A percentile compares a stretch with the other conserved stretches of the same genome.
phyloP scores from a whole-genome alignment of 495 filamentous ascomycete species.

The Entonaema liquescens region DNA sequence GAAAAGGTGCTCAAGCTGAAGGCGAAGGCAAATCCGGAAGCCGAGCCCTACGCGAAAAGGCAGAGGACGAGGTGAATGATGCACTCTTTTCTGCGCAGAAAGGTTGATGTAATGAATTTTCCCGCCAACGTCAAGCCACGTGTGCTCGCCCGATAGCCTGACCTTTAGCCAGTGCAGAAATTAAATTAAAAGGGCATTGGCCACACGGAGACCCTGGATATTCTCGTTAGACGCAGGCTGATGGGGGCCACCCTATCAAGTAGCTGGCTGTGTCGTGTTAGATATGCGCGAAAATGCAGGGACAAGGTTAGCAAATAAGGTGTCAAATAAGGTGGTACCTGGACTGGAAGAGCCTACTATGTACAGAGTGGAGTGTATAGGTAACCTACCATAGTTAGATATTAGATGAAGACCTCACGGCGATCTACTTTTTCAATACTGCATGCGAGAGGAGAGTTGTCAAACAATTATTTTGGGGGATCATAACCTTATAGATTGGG shows the following conservation, averaged over 20 bases:
- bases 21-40: constrained; percentile 45
- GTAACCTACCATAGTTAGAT: constrained; percentile 18
- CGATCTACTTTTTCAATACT: constrained; percentile 10
- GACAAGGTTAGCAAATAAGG: constrained; percentile 26
- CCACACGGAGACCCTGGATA: constrained; percentile 1
- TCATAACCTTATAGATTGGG: too few species aligned
- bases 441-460: neutral
- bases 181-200: constrained; percentile 11
- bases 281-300: constrained; percentile 22
- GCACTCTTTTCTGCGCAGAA: neutral
- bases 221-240: neutral
- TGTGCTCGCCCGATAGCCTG: constrained; percentile 16
- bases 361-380: neutral
- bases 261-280: neutral
- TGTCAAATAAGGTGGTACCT: constrained; percentile 4
- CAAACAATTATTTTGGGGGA: neutral
- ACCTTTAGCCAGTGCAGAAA: neutral
- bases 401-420: constrained; percentile 44
- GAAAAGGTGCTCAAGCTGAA: constrained; percentile 45
- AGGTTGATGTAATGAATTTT: constrained; percentile 16
- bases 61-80: constrained; percentile 47
- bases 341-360: neutral
- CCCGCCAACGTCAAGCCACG: constrained; percentile 23
- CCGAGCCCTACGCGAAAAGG: constrained; percentile 52
- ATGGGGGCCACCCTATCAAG: constrained; percentile 17